phyloP scores from a whole-genome alignment of 768 basidiomycete genomes.

The Rhizopogon roseolus region DNA sequence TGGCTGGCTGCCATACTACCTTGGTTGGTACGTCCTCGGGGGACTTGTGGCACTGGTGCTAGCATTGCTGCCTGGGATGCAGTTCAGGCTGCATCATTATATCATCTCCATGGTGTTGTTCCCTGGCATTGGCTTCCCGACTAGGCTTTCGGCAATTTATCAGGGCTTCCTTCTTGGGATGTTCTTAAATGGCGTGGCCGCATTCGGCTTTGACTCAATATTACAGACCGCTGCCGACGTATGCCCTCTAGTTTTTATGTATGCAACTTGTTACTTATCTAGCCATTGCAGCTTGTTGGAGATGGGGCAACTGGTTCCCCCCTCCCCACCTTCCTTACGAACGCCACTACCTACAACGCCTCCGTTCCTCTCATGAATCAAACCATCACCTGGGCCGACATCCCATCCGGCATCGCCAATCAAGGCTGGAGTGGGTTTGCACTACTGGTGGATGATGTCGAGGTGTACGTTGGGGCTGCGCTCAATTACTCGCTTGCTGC shows the following conservation, averaged over 20 bases:
- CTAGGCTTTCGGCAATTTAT: slow-evolving; percentile 71
- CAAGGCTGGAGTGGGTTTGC: slow-evolving; percentile 71
- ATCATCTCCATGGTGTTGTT: slow-evolving; percentile 70
- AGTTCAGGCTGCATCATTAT: slow-evolving; percentile 79
- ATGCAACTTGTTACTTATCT: neutral
- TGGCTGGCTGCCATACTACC: slow-evolving; percentile 76
- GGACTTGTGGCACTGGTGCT: slow-evolving; percentile 64
- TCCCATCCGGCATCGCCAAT: slow-evolving; percentile 27
- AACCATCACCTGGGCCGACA: slow-evolving; percentile 49
- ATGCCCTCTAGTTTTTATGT: slow-evolving; percentile 15
- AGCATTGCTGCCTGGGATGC: slow-evolving; percentile 61
- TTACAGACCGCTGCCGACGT: slow-evolving; percentile 73
- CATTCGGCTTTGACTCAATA: slow-evolving; percentile 77
- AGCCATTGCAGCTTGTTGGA: slow-evolving; percentile 49
- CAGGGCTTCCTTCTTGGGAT: slow-evolving; percentile 81
- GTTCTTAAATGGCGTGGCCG: slow-evolving; percentile 75
- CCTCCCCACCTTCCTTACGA: slow-evolving; percentile 70
- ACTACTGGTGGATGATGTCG: slow-evolving; percentile 82
- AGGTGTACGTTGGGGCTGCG: slow-evolving; percentile 65
- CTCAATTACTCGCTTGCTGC: slow-evolving; percentile 68
- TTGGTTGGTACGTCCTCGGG: slow-evolving; percentile 67
- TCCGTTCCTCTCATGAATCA: slow-evolving; percentile 51
- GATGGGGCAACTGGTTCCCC: slow-evolving; percentile 69
- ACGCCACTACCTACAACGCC: slow-evolving; percentile 60
- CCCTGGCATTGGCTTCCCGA: slow-evolving; percentile 78